Evolutionary conservation across 352 stramenopile species (phyloP).

Genomic region (Phytophthora hybrid): DNA sequence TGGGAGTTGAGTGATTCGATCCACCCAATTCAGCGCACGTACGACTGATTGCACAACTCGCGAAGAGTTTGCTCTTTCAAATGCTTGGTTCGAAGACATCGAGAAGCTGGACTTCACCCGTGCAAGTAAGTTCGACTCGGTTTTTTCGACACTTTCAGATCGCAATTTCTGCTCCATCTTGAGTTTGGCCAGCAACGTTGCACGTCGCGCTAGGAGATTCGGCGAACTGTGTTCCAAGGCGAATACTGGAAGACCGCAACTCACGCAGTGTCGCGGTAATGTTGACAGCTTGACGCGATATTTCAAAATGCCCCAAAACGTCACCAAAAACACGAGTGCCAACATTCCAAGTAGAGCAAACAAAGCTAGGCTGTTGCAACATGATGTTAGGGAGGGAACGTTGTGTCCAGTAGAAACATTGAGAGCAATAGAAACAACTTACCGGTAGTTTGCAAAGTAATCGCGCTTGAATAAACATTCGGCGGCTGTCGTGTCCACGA

Average conservation of each 20-base stretch:
- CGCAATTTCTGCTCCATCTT: slow-evolving; percentile 47
- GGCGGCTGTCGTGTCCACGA: slow-evolving; percentile 69
- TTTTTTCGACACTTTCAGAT: neutral
- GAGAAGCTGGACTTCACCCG: slow-evolving; percentile 41
- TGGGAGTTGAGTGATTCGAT: slow-evolving; percentile 47
- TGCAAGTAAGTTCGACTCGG: slow-evolving; percentile 29
- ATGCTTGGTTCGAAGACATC: slow-evolving; percentile 7
- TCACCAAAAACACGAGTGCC: slow-evolving; percentile 40
- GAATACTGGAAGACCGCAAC: slow-evolving; percentile 68
- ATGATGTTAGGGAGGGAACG: neutral
- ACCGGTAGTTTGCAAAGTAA: slow-evolving; percentile 76
- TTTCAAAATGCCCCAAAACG: slow-evolving; percentile 60
- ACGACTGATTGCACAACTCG: slow-evolving; percentile 25
- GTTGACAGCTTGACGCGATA: slow-evolving; percentile 67
- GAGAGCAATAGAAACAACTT: neutral
- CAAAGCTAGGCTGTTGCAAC: slow-evolving; percentile 45
- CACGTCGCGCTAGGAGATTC: slow-evolving; percentile 42
- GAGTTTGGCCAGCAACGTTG: slow-evolving; percentile 54
- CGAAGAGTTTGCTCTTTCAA: slow-evolving; percentile 23
- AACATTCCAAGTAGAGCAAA: slow-evolving; percentile 56
- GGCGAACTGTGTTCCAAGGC: slow-evolving; percentile 42
- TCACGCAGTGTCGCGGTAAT: slow-evolving; percentile 66
- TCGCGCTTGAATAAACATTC: slow-evolving; percentile 73
- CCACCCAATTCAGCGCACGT: slow-evolving; percentile 28
- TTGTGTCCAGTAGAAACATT: neutral